Conservation (phyloP, 306 rosid species). For the Alnus rubra region DNA sequence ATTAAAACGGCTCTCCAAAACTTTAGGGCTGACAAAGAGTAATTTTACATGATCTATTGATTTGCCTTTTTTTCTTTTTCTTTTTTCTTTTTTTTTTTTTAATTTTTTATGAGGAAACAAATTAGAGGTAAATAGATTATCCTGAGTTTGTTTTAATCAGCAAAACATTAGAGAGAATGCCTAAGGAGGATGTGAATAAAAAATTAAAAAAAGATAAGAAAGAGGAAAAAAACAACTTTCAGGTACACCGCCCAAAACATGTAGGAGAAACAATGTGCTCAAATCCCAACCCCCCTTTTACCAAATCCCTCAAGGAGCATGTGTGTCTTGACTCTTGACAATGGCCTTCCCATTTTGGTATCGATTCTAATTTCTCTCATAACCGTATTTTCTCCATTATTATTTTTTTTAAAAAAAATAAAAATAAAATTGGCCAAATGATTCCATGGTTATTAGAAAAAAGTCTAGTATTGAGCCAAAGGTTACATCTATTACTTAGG, state of each 20-base stretch:
- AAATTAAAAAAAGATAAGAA: neutral
- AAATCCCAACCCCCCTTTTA: neutral
- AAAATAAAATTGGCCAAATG: neutral
- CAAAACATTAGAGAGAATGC: neutral
- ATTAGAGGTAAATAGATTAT: neutral
- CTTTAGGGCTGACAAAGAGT: neutral
- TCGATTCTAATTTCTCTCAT: neutral
- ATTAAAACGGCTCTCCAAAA: neutral
- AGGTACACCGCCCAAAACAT: neutral
- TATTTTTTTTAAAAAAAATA: neutral
- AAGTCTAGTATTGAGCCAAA: too few species aligned
- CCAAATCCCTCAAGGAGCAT: neutral
- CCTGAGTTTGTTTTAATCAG: neutral
- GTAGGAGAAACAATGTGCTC: neutral
- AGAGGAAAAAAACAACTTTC: neutral
- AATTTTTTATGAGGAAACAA: too few species aligned
- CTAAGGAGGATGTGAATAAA: neutral
- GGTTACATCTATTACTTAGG: too few species aligned
- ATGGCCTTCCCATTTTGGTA: neutral
- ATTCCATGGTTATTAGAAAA: neutral
- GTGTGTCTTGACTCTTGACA: neutral
- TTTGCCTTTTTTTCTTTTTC: too few species aligned
- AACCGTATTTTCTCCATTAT: neutral
- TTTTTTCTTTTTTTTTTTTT: too few species aligned
- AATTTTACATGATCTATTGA: too few species aligned